These are phyloP conservation scores for Onygenales sp. DNA, from an alignment of 2,329 filamentous ascomycete genomes.

Conservation along the genomic window DNA sequence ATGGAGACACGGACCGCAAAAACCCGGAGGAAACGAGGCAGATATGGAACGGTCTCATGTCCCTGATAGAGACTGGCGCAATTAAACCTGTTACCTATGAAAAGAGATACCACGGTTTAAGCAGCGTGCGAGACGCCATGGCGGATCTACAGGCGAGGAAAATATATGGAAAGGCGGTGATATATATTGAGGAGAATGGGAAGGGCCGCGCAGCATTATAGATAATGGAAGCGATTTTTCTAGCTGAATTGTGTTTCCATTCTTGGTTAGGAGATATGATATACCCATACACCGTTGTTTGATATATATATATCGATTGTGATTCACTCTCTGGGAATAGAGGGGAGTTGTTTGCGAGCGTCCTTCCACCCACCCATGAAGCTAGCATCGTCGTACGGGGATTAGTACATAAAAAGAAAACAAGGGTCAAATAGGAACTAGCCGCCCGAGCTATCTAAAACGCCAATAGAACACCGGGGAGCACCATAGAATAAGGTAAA, in stretches of 20 bases:
- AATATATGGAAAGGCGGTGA: slow-evolving; percentile 48
- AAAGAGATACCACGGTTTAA: slow-evolving; percentile 42
- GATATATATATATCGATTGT: too few relatives aligned
- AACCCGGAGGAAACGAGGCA: slow-evolving; percentile 38
- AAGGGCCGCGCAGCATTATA: not conserved
- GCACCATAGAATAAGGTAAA: not conserved
- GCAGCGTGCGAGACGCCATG: slow-evolving; percentile 41
- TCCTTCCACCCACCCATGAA: not conserved
- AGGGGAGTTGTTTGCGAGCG: not conserved
- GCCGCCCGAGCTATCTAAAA: not conserved
- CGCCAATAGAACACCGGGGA: not conserved
- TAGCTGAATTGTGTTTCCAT: not conserved
- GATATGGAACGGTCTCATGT: slow-evolving; percentile 44
- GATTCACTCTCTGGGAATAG: not conserved
- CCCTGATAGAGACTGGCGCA: slow-evolving; percentile 37
- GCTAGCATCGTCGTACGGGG: too few relatives aligned
- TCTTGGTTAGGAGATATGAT: not conserved
- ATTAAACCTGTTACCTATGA: slow-evolving; percentile 44
- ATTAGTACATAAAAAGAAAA: not conserved
- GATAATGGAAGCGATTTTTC: not conserved
- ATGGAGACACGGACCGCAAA: slow-evolving; percentile 46
- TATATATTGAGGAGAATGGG: slow-evolving; percentile 29
- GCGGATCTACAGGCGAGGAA: slow-evolving; percentile 41
- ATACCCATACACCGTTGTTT: too few relatives aligned
- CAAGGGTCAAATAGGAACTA: not conserved